Percentiles rank a stretch among this genome's conserved stretches.
These are phyloP conservation scores for Phaeosphaeria sp. DNA, from an alignment of 2,329 filamentous ascomycete genomes.

Conservation along the genomic window DNA sequence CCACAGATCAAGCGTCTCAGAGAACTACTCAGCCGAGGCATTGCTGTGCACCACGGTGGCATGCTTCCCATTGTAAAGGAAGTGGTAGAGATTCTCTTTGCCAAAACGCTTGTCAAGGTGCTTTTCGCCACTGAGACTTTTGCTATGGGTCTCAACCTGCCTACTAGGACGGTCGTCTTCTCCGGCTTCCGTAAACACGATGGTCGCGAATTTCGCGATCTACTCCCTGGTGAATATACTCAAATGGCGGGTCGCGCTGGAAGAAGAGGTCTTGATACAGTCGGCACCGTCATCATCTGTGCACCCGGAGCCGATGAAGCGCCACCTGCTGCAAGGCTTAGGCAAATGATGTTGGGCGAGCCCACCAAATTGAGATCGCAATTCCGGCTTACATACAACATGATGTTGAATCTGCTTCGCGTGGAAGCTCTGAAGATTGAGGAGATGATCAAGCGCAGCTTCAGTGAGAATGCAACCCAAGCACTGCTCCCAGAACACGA, in stretches of 20 bases:
- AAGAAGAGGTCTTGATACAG: constrained; percentile 87
- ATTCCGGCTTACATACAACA: constrained; percentile 97
- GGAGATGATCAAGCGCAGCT: constrained; percentile 99
- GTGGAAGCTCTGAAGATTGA: constrained; percentile 98
- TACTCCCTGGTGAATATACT: constrained; percentile 94
- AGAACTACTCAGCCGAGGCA: constrained; percentile 84
- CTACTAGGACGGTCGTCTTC: constrained; percentile 95
- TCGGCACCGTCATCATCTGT: constrained; percentile 94
- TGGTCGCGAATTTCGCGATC: constrained; percentile 86
- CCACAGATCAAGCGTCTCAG: constrained; percentile 89
- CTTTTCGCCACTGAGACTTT: constrained; percentile 98
- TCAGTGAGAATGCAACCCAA: constrained; percentile 97
- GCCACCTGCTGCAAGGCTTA: constrained; percentile 80
- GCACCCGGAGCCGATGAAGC: constrained; percentile 82
- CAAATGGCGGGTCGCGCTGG: constrained; percentile 98
- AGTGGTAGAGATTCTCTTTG: constrained; percentile 95
- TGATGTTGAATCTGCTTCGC: constrained; percentile 94
- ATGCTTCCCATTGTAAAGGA: constrained; percentile 97
- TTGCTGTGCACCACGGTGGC: constrained; percentile 95
- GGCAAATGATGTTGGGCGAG: constrained; percentile 94
- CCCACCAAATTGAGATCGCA: constrained; percentile 95
- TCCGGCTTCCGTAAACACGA: constrained; percentile 97
- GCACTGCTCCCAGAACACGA: constrained; percentile 93
- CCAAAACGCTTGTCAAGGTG: constrained; percentile 92
- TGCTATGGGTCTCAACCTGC: constrained; percentile 96